Base-by-base conservation (phyloP, 2,329 filamentous ascomycete species). In the Aspergillus brunneoviolaceus region DNA sequence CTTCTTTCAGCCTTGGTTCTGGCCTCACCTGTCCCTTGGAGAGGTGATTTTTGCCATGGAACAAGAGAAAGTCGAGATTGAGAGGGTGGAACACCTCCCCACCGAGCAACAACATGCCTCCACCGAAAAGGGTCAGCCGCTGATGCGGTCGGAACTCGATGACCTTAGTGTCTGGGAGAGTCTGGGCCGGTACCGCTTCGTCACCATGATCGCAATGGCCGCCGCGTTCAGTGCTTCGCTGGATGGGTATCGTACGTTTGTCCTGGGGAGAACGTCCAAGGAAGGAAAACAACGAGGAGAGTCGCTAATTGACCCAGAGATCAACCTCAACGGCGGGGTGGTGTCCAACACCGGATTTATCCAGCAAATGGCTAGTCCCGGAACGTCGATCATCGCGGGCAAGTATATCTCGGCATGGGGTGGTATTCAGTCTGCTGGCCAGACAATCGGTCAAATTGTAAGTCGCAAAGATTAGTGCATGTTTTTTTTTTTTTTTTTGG, bases 311-410 rank as follows among this genome's bases (percentile, higher is more conserved):
- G 5, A 33, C 9, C 2, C 6, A 67, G 66, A 71, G 58, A 72
- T 69, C 53, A 77, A 69, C 35, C 65, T 78, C 1, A 78, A 77
- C 53, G 75, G 73, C 2, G 73, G 75, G 25, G 74, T 79, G 29
- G 72, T 77, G 5, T 73, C 77, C 1, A 79, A 79, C 59, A 73
- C 75, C 48, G 77, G 77, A 1, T 79, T 79, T 56, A 76, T 79
- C 47, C 65, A 53, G 19, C 75, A 77, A 42, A 70, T 79, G 50
- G 66, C 73, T 0, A 65, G 55, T 5, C 59, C 67, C 0, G 72
- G 67, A 0, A 76, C 69, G 2, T 69, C 60, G 0, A 74, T 77
- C 45, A 75, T 78, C 47, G 63, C 62, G 2, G 71, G 71, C 1
- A 74, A 72, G 59, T 76, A 76, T 57, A 65, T 78, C 33, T 74